A percentile compares a stretch with the other conserved stretches of the same genome.
Conservation (phyloP, 2,329 filamentous ascomycete genomes). For the Trichoderma endophyticum region DNA sequence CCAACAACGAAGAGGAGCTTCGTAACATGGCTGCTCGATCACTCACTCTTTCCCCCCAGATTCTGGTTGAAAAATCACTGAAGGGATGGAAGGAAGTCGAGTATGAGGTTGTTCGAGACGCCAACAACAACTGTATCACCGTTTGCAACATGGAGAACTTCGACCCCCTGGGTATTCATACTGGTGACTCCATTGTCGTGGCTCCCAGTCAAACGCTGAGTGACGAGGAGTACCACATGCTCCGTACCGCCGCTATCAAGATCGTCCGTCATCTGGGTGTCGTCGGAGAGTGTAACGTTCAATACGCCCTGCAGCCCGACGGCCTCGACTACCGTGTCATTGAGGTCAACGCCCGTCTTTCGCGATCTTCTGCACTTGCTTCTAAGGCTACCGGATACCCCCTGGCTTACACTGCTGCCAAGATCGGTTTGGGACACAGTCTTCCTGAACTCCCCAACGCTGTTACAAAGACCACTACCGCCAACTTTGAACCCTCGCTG, state of each 20-base stretch:
- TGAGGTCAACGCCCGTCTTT: slow-evolving; percentile 97
- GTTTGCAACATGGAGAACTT: slow-evolving; percentile 88
- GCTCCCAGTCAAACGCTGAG: slow-evolving; percentile 95
- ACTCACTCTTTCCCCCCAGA: slow-evolving; percentile 89
- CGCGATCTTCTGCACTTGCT: slow-evolving; percentile 91
- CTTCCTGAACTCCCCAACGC: slow-evolving; percentile 95
- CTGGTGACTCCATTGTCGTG: slow-evolving; percentile 97
- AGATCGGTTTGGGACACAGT: slow-evolving; percentile 94
- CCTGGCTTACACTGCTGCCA: slow-evolving; percentile 93
- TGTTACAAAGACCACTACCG: slow-evolving; percentile 96
- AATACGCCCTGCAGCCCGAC: slow-evolving; percentile 95
- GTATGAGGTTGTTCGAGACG: slow-evolving; percentile 96
- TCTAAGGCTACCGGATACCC: slow-evolving; percentile 98
- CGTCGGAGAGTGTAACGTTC: slow-evolving; percentile 97
- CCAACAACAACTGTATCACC: slow-evolving; percentile 97
- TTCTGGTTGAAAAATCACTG: slow-evolving; percentile 95
- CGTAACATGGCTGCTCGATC: slow-evolving; percentile 90
- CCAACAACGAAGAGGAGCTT: slow-evolving; percentile 89
- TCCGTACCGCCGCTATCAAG: slow-evolving; percentile 95
- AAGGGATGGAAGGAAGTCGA: slow-evolving; percentile 99
- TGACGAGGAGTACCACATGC: slow-evolving; percentile 99
- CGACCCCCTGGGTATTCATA: slow-evolving; percentile 94
- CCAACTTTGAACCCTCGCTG: slow-evolving; percentile 95
- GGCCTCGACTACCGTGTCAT: slow-evolving; percentile 98
- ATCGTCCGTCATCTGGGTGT: slow-evolving; percentile 96